These are phyloP conservation scores for Talaromyces wortmannii DNA, from an alignment of 495 filamentous ascomycete genomes.

Conservation along the genomic window DNA sequence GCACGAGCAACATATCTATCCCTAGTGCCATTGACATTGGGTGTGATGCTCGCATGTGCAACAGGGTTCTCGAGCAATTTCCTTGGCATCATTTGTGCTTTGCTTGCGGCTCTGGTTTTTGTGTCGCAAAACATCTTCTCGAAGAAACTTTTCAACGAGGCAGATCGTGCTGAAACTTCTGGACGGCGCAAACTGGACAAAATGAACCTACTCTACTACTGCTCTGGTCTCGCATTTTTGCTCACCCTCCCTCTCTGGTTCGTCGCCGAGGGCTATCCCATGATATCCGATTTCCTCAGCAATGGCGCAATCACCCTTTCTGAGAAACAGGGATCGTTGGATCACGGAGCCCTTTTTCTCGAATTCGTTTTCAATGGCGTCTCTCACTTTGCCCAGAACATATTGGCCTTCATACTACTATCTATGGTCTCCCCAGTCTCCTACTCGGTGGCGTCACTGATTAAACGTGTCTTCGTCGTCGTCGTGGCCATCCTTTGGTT, in stretches of 20 bases:
- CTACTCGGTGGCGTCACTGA: slow-evolving; percentile 89
- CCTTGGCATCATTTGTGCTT: slow-evolving; percentile 79
- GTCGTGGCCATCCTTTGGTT: slow-evolving; percentile 95
- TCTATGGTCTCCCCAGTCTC: slow-evolving; percentile 93
- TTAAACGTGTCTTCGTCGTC: slow-evolving; percentile 97
- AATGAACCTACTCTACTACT: slow-evolving; percentile 94
- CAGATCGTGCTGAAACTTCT: slow-evolving; percentile 64
- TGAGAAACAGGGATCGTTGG: slow-evolving; percentile 57
- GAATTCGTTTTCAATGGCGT: slow-evolving; percentile 97
- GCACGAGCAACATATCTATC: slow-evolving; percentile 85
- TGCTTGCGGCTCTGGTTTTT: slow-evolving; percentile 84
- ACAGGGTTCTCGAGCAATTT: slow-evolving; percentile 82
- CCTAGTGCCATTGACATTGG: slow-evolving; percentile 81
- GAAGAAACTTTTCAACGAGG: slow-evolving; percentile 98
- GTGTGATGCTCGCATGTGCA: slow-evolving; percentile 93
- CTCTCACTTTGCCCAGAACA: slow-evolving; percentile 95
- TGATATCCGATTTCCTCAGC: slow-evolving; percentile 43
- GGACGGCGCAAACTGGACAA: slow-evolving; percentile 81
- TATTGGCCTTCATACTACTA: slow-evolving; percentile 86
- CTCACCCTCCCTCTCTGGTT: slow-evolving; percentile 93
- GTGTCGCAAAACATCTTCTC: slow-evolving; percentile 99
- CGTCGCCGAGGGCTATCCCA: slow-evolving; percentile 73
- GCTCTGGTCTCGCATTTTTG: slow-evolving; percentile 82
- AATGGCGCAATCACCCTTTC: slow-evolving; percentile 63
- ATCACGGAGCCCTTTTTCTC: slow-evolving; percentile 67